These are phyloP conservation scores for Nothophytophthora sp. DNA, from an alignment of 352 stramenopile genomes.

Conservation along the genomic window DNA sequence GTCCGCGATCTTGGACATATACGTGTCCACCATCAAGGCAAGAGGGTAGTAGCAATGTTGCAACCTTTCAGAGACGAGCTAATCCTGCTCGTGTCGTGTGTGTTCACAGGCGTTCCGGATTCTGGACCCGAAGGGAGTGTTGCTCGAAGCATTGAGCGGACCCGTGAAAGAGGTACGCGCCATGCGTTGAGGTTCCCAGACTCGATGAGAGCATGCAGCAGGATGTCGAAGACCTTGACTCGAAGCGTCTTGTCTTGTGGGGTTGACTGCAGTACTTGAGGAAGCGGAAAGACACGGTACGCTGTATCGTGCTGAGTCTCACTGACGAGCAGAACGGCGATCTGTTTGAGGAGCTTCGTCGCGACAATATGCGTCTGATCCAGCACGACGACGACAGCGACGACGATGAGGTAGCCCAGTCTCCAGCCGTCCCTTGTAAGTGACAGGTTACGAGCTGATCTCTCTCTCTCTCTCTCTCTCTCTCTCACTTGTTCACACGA, in stretches of 20 bases:
- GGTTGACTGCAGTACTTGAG: constrained; percentile 95
- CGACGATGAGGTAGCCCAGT: constrained; percentile 92
- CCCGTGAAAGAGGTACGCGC: constrained; percentile 67
- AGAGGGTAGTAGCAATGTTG: background rate
- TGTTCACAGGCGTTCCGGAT: constrained; percentile 87
- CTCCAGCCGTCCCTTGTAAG: no score
- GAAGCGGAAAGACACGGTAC: constrained; percentile 94
- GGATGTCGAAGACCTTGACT: no score
- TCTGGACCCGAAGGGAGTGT: constrained; percentile 91
- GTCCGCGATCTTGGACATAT: constrained; percentile 97
- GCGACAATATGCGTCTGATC: constrained; percentile 91
- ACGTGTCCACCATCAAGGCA: constrained; percentile 97
- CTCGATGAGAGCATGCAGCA: no score
- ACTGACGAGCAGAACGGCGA: constrained; percentile 92
- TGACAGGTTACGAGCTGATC: no score
- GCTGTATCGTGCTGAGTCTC: constrained; percentile 95
- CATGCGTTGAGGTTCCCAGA: no score
- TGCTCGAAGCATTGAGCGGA: constrained; percentile 85
- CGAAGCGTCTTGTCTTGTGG: no score
- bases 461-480: no score
- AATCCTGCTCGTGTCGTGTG: background rate
- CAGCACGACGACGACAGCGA: constrained; percentile 94
- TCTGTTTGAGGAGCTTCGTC: constrained; percentile 95
- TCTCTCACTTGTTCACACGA: background rate
- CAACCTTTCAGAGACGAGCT: background rate